Evolutionary conservation across 768 basidiomycete genomes (phyloP), one percentile per base, ranked within the genome.

Genomic region (Kwoniella newhampshirensis): DNA sequence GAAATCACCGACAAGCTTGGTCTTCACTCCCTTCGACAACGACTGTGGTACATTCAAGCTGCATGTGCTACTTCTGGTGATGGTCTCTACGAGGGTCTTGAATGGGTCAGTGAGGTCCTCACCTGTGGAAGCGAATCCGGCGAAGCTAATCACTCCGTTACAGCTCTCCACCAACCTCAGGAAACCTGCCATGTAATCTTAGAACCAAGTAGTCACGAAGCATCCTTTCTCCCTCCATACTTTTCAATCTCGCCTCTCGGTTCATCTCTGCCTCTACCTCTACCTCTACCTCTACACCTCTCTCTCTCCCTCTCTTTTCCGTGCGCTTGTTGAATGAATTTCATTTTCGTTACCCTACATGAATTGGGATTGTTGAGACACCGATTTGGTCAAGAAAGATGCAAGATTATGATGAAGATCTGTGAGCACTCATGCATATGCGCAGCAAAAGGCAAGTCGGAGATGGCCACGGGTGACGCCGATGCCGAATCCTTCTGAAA

Each of bases 1-100:
- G 96, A 99, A 80, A 96, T 99, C 74, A 98, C 96, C 58, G 96
- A 99, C 81, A 98, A 98, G 79, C 91, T 99, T 70, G 94, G 96
- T 61, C 88, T 99, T 50, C 94, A 98, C 76, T 89, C 91, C 50
- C 86, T 99, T 71, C 87, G 92, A 77, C 89, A 97, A 82, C 83
- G 96, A 80, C 91, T 88, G 61, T 99, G 96, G 96, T 94, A 90
- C 78, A 94, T 97, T 59, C 79, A 99, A 89, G 90, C 94, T 65
- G 92, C 96, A 42, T 99, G 94, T 75, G 96, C 96, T 54, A 97
- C 96, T 42, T 93, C 89, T 67, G 96, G 94, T 66, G 96, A 98
- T 76, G 96, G 96, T 81, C 82, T 98, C 57, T 98, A 98, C 78
- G 94, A 97, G 80, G 94, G 94, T 78, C 82, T 96, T 68, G 93